Evolutionary conservation across 108 stramenopile species (phyloP).

Genomic region (Asterionellopsis glacialis): DNA sequence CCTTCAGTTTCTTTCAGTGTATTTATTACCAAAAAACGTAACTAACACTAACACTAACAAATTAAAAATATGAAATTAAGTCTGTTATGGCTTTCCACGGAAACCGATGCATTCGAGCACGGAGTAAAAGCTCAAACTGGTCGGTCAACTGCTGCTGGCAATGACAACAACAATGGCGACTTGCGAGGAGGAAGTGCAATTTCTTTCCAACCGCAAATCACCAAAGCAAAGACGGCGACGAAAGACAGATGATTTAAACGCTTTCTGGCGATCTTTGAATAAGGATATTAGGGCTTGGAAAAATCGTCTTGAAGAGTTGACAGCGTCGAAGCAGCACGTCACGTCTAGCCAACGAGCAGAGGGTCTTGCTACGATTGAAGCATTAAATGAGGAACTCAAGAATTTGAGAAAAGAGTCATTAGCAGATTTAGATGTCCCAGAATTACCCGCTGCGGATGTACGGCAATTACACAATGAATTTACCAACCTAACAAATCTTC

Average conservation of each 20-base stretch:
- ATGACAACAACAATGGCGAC: neutral
- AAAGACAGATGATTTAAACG: constrained; percentile 1
- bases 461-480: constrained; percentile 23
- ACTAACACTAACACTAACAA: no score
- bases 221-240: no score
- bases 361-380: constrained; percentile 1
- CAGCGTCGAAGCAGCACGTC: neutral
- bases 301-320: neutral
- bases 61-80: no score
- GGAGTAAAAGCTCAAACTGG: no score
- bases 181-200: no score
- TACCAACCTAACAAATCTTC: neutral
- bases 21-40: no score
- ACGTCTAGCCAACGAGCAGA: neutral
- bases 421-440: constrained; percentile 8
- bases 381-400: constrained; percentile 16
- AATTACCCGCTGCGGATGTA: constrained; percentile 20
- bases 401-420: constrained; percentile 12
- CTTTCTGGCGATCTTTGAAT: neutral
- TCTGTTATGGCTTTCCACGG: no score
- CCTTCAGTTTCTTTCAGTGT: no score
- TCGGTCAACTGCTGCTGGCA: neutral
- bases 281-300: neutral
- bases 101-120: no score
- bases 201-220: no score